Percentiles rank a stretch among this genome's conserved stretches.
phyloP scores from a whole-genome alignment of 495 filamentous ascomycete genomes.

The Trichoderma parareesei region DNA sequence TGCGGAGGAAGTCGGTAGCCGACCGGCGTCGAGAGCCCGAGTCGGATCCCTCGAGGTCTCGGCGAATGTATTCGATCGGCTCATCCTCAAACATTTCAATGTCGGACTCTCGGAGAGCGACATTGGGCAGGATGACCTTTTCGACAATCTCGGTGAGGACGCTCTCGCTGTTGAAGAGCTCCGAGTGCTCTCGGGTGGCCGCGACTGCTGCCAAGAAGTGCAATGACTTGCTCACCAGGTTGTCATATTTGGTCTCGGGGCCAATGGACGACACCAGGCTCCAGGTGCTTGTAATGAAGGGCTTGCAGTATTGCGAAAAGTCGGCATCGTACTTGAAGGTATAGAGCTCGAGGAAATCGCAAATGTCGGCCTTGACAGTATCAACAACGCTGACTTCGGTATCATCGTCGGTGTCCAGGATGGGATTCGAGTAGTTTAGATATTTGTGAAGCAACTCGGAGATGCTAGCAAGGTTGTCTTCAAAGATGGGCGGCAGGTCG shows the following conservation, averaged over 20 bases:
- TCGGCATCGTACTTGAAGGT: conserved; percentile 91
- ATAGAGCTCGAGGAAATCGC: conserved; percentile 78
- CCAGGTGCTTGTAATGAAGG: conserved; percentile 87
- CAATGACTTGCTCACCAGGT: conserved; percentile 86
- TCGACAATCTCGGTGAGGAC: conserved; percentile 78
- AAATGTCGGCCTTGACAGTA: conserved; percentile 82
- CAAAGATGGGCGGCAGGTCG: conserved; percentile 88
- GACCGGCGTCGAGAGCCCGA: conserved; percentile 85
- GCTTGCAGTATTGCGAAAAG: conserved; percentile 65
- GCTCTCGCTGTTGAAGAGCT: conserved; percentile 71
- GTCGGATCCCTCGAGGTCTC: conserved; percentile 93
- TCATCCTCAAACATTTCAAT: conserved; percentile 97
- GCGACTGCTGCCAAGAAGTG: conserved; percentile 90
- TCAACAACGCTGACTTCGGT: conserved; percentile 78
- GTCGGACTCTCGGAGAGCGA: conserved; percentile 82
- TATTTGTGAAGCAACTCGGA: conserved; percentile 83
- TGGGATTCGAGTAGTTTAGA: conserved; percentile 74
- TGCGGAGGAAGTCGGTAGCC: conserved; percentile 85
- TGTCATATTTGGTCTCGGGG: conserved; percentile 84
- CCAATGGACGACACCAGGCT: conserved; percentile 78
- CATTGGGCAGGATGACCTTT: conserved; percentile 90
- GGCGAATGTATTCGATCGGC: conserved; percentile 94
- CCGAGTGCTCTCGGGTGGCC: conserved; percentile 63
- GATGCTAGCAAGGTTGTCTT: conserved; percentile 70
- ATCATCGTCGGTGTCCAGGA: conserved; percentile 76